These are phyloP conservation scores for Zea mays DNA, from an alignment of 176 grass and related monocot genomes.

Conservation along the genomic window Zm-B73-REFERENCE-NAM-5.0 NC_050100.1:191017501-191018000, in stretches of 20 bases:
- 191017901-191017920: too few species aligned
- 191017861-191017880: too few species aligned
- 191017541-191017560: neutral
- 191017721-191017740: neutral
- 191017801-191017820: neutral
- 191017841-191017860: too few species aligned
- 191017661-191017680: conserved; percentile 34
- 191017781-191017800: too few species aligned
- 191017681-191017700: neutral
- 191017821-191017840: too few species aligned
- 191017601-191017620: neutral
- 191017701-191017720: neutral
- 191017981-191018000: too few species aligned
- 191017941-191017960: too few species aligned
- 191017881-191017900: too few species aligned
- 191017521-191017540: neutral
- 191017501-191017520: neutral
- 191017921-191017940: too few species aligned
- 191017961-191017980: too few species aligned
- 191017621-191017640: conserved; percentile 3
- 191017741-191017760: neutral
- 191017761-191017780: neutral
- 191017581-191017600: conserved; percentile 37
- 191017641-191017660: neutral
- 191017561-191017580: conserved; percentile 28